phyloP scores from a whole-genome alignment of 1,284 basidiomycete genomes.

The Leucoagaricus sp. region DNA sequence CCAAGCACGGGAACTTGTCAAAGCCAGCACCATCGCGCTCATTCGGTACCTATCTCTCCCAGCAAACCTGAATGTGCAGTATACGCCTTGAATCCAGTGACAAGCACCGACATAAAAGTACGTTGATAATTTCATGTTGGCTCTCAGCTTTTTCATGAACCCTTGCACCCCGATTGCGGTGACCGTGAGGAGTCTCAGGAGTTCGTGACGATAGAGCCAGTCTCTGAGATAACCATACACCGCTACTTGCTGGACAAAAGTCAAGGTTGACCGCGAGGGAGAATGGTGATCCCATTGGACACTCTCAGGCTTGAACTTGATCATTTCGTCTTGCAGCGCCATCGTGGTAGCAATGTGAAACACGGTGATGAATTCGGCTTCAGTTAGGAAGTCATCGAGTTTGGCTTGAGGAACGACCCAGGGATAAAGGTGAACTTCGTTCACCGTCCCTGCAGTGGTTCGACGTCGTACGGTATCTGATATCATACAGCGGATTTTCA shows the following conservation, averaged over 20 bases:
- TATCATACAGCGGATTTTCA: background rate
- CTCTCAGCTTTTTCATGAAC: no score
- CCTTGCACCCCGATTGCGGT: no score
- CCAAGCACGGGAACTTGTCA: no score
- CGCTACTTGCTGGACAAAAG: background rate
- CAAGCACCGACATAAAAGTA: no score
- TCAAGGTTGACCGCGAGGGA: no score
- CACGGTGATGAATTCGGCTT: background rate
- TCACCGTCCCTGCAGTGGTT: background rate
- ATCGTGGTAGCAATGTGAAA: background rate
- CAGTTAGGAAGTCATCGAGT: background rate
- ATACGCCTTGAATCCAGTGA: no score
- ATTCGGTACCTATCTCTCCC: no score
- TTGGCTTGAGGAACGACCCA: background rate
- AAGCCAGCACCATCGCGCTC: no score
- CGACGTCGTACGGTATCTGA: background rate
- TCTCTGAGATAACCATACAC: background rate
- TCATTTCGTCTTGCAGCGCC: background rate
- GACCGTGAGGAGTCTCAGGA: background rate
- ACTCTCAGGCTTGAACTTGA: background rate
- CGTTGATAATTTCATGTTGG: no score
- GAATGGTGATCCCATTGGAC: background rate
- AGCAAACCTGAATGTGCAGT: no score
- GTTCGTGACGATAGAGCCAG: background rate
- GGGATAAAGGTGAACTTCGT: background rate